Evolutionary conservation across 805 yeast species (phyloP), one percentile per base, ranked within the genome.

Genomic region (Candida dajiaensis): DNA sequence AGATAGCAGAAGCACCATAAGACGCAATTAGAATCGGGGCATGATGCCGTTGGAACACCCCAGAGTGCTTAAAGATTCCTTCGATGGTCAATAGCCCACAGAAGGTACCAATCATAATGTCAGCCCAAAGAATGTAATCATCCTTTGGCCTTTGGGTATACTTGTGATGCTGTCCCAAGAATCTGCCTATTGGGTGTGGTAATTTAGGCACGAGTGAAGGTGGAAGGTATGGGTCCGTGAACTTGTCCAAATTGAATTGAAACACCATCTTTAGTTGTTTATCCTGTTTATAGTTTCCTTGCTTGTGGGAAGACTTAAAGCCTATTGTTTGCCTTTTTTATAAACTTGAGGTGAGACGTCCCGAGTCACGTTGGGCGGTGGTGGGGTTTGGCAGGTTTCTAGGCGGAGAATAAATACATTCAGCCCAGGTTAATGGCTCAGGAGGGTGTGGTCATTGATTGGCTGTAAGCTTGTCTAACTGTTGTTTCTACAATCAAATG

Each of bases 1-100:
- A 64, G 31, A 82, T 74, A 1, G 85, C 83, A 2, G 81, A 67
- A 0, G 89, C 89, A 0, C 83, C 88, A 52, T 77, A 77, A 51
- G 74, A 66, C 3, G 81, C 82, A 36, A 77, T 64, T n/a, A 78
- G 67, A 11, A 68, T 55, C 3, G 81, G 81, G 0, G 77, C 73
- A 43, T 64, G 56, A 54, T 70, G 68, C 3, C 41, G 41, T 19
- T 63, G 55, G 52, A 77, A 76, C 0, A 67, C 73, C 0, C 68
- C 65, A 7, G 58, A 50, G 33, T 50, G 50, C 43, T 63, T 63
- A 56, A 77, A 77, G 0, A 77, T 66, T 0, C 73, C 80, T 55
- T 72, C 78, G 11, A 77, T 47, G 3, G 72, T 51, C 10, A 72
- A 59, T 1, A 77, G 62, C 0, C 80, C 79, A n/a, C 64, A 58